These are phyloP conservation scores for Termitomyces sp. DNA, from an alignment of 768 basidiomycete species.

Conservation along the genomic window DNA sequence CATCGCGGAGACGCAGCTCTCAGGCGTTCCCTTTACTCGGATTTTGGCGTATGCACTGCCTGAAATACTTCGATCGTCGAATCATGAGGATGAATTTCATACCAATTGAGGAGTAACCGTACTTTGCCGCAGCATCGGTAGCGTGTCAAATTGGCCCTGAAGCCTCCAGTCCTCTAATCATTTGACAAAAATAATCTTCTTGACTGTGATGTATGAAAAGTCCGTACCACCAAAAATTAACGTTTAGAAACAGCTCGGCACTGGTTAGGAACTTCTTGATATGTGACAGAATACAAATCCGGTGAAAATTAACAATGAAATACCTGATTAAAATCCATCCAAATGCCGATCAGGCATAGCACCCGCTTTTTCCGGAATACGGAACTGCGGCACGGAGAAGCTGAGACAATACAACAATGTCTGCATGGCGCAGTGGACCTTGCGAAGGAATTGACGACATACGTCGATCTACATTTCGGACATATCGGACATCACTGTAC, in stretches of 20 bases:
- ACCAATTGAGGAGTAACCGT: background rate
- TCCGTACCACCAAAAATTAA: background rate
- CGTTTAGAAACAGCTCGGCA: background rate
- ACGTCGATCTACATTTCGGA: background rate
- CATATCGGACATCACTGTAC: background rate
- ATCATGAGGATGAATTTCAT: background rate
- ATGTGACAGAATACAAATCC: background rate
- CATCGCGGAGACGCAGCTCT: background rate
- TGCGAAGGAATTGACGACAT: background rate
- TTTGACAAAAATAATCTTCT: background rate
- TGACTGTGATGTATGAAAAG: background rate
- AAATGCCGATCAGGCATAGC: background rate
- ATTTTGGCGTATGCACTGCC: background rate
- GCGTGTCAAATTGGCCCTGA: background rate
- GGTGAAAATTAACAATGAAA: background rate
- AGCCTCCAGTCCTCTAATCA: background rate
- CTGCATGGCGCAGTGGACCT: background rate
- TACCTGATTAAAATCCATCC: background rate
- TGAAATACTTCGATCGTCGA: background rate
- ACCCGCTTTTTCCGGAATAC: background rate
- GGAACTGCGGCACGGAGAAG: background rate
- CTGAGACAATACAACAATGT: background rate
- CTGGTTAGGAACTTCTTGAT: background rate
- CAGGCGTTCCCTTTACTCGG: background rate
- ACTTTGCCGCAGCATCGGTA: conserved; percentile 1